Conservation (phyloP, 1,139 yeast species). For the Suhomyces yuchorum region DNA sequence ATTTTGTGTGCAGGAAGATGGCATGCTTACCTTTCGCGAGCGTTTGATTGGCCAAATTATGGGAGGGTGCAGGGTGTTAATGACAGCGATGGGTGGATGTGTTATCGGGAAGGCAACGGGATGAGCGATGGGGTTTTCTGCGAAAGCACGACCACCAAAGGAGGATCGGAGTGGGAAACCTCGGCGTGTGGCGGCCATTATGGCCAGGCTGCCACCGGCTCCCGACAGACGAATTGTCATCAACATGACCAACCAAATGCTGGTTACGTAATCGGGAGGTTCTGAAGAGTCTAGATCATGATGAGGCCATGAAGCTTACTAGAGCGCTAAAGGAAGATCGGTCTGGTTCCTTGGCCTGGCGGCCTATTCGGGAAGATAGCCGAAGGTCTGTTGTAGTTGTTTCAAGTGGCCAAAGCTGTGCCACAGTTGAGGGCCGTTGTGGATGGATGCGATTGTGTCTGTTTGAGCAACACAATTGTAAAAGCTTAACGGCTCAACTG, state of each 20-base stretch:
- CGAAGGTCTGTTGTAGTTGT: background rate
- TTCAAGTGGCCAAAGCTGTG: background rate
- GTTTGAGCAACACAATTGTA: background rate
- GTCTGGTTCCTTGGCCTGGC: background rate
- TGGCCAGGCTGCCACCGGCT: background rate
- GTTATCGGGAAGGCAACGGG: slow-evolving; percentile 1
- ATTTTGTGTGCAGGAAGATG: slow-evolving; percentile 1
- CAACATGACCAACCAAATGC: background rate
- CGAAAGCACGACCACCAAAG: background rate
- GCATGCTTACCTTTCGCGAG: slow-evolving; percentile 2
- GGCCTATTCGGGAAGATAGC: background rate
- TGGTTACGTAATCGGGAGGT: background rate
- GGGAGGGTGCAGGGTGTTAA: background rate
- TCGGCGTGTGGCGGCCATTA: background rate
- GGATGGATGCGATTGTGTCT: background rate
- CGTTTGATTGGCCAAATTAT: slow-evolving; percentile 4
- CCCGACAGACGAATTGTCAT: background rate
- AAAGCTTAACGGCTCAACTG: background rate
- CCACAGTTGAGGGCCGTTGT: background rate
- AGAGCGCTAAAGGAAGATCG: background rate
- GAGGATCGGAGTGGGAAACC: background rate
- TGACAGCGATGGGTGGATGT: background rate
- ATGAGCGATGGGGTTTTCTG: background rate
- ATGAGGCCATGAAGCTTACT: background rate
- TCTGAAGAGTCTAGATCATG: background rate